phyloP scores from a whole-genome alignment of 177 flowering plant species.

The Vitis hybrid region DNA sequence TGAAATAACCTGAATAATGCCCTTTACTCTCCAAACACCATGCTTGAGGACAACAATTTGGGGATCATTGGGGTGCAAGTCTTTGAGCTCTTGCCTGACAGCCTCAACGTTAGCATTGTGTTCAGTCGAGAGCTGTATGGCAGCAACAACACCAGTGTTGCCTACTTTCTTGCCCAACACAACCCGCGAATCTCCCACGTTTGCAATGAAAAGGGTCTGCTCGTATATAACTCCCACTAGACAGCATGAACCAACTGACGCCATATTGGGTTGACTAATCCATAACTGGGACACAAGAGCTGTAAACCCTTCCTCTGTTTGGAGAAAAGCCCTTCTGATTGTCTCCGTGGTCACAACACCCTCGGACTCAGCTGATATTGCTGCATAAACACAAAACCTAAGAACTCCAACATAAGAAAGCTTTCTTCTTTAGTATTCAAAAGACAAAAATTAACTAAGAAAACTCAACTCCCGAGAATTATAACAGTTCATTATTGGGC shows the following conservation, averaged over 20 bases:
- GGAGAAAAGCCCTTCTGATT: conserved; percentile 50
- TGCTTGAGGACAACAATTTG: conserved; percentile 71
- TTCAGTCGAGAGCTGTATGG: conserved; percentile 67
- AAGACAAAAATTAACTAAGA: not conserved
- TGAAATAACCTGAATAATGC: conserved; percentile 74
- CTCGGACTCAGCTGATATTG: conserved; percentile 44
- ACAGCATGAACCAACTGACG: conserved; percentile 78
- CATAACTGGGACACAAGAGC: conserved; percentile 55
- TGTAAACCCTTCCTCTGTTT: conserved; percentile 73
- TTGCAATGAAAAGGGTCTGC: conserved; percentile 68
- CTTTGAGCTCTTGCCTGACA: conserved; percentile 63
- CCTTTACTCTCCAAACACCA: conserved; percentile 91
- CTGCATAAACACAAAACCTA: conserved; percentile 50
- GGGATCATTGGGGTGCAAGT: conserved; percentile 72
- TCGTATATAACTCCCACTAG: conserved; percentile 70
- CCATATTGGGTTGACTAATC: conserved; percentile 50
- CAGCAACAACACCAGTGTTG: conserved; percentile 53
- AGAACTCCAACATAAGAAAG: conserved; percentile 33
- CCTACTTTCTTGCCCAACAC: conserved; percentile 72
- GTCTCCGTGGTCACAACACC: conserved; percentile 62
- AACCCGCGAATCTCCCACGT: conserved; percentile 73
- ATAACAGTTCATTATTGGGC: too few relatives aligned
- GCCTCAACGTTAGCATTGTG: conserved; percentile 71
- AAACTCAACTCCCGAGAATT: not conserved
- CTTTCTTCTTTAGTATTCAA: conserved; percentile 2